These are phyloP conservation scores for Nitzschia palea DNA, from an alignment of 108 stramenopile genomes.

Conservation along the genomic window DNA sequence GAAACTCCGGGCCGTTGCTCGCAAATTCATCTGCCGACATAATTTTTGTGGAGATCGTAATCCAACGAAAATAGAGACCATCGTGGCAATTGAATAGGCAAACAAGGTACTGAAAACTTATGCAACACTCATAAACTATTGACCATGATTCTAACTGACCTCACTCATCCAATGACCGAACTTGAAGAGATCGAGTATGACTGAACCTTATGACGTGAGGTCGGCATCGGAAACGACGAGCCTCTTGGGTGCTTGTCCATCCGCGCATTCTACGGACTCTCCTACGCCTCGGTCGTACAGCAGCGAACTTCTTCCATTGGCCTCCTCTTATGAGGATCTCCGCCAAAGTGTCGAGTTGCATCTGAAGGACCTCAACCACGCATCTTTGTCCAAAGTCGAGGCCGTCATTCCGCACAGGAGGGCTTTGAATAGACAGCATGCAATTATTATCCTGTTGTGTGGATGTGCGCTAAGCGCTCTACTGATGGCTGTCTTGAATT, in stretches of 20 bases:
- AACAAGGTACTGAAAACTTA: too few relatives aligned
- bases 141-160: too few relatives aligned
- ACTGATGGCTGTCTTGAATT: not conserved
- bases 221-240: slow-evolving; percentile 1
- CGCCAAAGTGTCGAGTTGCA: slow-evolving; percentile 7
- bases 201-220: not conserved
- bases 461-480: slow-evolving; percentile 5
- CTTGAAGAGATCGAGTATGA: too few relatives aligned
- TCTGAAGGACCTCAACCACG: not conserved
- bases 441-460: not conserved
- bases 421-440: not conserved
- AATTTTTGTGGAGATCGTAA: too few relatives aligned
- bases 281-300: not conserved
- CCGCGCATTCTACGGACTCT: not conserved
- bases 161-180: too few relatives aligned
- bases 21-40: too few relatives aligned
- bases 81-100: too few relatives aligned
- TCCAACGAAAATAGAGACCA: too few relatives aligned
- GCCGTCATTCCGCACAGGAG: not conserved
- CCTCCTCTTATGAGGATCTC: slow-evolving; percentile 15
- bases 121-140: too few relatives aligned
- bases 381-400: not conserved
- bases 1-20: too few relatives aligned
- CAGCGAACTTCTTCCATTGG: not conserved
- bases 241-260: not conserved